Evolutionary conservation across 805 yeast genomes (phyloP).

Genomic region (Lipomyces starkeyi): DNA sequence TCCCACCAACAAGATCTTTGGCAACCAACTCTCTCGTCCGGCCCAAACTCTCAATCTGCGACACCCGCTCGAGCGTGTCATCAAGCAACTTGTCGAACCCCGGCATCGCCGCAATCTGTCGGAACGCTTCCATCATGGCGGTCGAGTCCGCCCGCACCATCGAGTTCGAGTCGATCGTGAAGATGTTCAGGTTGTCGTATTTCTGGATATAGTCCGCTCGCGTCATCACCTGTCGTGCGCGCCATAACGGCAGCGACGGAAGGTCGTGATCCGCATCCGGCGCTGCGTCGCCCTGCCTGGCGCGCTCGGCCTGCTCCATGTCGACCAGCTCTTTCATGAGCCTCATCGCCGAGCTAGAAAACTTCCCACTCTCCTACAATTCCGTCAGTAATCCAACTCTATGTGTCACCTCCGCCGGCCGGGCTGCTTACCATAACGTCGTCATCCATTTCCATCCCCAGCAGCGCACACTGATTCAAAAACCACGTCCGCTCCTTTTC

Average conservation of each 20-base stretch:
- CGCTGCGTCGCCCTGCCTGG: conserved; percentile 41
- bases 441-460: conserved; percentile 83
- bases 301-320: conserved; percentile 57
- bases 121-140: conserved; percentile 89
- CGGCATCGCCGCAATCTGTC: conserved; percentile 73
- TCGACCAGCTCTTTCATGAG: conserved; percentile 72
- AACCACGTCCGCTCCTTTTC: conserved; percentile 88
- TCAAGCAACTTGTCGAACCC: conserved; percentile 70
- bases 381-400: background rate
- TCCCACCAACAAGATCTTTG: conserved; percentile 61
- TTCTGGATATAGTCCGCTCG: conserved; percentile 77
- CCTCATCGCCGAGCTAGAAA: conserved; percentile 75
- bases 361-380: conserved; percentile 58
- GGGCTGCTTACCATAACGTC: conserved; percentile 65
- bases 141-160: conserved; percentile 78
- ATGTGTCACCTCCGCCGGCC: background rate
- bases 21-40: conserved; percentile 77
- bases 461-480: conserved; percentile 76
- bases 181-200: conserved; percentile 77
- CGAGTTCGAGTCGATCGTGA: conserved; percentile 76
- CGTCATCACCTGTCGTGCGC: conserved; percentile 85
- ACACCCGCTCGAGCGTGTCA: conserved; percentile 70
- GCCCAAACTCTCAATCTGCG: conserved; percentile 75
- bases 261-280: conserved; percentile 55
- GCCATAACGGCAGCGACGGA: conserved; percentile 81